Evolutionary conservation across 2,329 filamentous ascomycete genomes (phyloP).

Genomic region (Rachicladosporium sp.): DNA sequence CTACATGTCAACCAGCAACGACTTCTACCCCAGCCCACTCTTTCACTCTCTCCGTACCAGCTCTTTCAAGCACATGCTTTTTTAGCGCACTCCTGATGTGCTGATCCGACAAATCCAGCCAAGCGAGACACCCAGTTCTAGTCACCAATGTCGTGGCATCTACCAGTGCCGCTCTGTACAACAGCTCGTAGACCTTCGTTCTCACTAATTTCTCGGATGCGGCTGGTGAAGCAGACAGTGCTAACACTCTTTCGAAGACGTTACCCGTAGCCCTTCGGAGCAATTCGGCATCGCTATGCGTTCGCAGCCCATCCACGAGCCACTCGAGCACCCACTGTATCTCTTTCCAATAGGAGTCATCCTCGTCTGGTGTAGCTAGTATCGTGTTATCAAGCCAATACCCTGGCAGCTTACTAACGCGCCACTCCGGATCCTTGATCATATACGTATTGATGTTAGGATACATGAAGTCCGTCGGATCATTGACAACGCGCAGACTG

Average conservation of each 20-base stretch:
- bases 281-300: constrained; percentile 45
- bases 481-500: constrained; percentile 56
- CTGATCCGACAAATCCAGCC: constrained; percentile 52
- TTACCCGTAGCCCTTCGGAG: constrained; percentile 40
- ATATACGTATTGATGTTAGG: constrained; percentile 77
- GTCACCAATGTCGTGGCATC: constrained; percentile 67
- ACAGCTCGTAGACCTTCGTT: constrained; percentile 47
- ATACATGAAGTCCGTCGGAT: constrained; percentile 73
- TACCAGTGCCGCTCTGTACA: constrained; percentile 56
- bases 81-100: constrained; percentile 43
- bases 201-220: constrained; percentile 42
- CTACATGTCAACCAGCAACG: neutral
- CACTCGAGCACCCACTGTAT: constrained; percentile 62
- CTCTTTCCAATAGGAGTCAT: constrained; percentile 62
- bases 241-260: constrained; percentile 64
- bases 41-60: constrained; percentile 52
- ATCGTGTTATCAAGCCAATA: constrained; percentile 59
- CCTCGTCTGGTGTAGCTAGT: constrained; percentile 58
- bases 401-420: constrained; percentile 40
- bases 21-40: constrained; percentile 44
- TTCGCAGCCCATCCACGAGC: constrained; percentile 55
- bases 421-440: constrained; percentile 65
- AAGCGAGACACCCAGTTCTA: constrained; percentile 59
- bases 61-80: constrained; percentile 48
- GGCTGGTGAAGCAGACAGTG: constrained; percentile 55